Evolutionary conservation across 139 green algal species (phyloP).

Genomic region (Chlorella sp.): DNA sequence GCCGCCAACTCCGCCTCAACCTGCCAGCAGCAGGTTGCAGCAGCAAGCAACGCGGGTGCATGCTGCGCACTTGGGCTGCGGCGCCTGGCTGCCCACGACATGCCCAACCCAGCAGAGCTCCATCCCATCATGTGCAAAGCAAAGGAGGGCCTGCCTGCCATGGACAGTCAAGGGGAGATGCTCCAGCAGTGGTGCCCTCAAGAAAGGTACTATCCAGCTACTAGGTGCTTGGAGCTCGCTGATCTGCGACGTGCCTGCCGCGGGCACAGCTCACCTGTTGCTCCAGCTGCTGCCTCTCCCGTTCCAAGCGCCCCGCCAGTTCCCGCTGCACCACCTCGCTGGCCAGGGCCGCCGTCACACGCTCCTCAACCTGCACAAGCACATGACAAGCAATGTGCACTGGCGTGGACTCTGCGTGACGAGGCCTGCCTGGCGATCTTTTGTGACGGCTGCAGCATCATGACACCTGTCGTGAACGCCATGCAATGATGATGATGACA

Average conservation of each 20-base stretch:
- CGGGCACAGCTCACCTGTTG: constrained; percentile 25
- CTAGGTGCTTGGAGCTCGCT: not conserved
- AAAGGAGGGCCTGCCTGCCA: not conserved
- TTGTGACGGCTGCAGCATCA: not conserved
- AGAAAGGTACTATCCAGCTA: not conserved
- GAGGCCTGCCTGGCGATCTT: not conserved
- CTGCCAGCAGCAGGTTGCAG: constrained; percentile 16
- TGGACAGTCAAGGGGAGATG: not conserved
- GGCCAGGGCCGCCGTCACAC: constrained; percentile 38
- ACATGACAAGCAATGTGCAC: not conserved
- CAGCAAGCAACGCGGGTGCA: not conserved
- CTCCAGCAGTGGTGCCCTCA: not conserved
- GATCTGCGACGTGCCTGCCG: not conserved
- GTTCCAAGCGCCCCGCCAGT: constrained; percentile 37
- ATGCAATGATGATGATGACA: too few relatives aligned
- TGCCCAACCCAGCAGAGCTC: not conserved
- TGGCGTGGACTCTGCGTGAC: not conserved
- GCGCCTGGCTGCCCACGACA: not conserved
- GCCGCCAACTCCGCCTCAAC: constrained; percentile 48
- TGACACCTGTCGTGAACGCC: not conserved
- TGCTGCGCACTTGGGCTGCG: not conserved
- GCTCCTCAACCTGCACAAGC: constrained; percentile 19
- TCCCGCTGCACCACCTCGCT: constrained; percentile 43
- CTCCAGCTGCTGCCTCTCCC: constrained; percentile 42
- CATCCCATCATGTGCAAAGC: not conserved